Evolutionary conservation across 805 yeast genomes (phyloP), one percentile per base, ranked within the genome.

Genomic region (Candida vaughaniae): DNA sequence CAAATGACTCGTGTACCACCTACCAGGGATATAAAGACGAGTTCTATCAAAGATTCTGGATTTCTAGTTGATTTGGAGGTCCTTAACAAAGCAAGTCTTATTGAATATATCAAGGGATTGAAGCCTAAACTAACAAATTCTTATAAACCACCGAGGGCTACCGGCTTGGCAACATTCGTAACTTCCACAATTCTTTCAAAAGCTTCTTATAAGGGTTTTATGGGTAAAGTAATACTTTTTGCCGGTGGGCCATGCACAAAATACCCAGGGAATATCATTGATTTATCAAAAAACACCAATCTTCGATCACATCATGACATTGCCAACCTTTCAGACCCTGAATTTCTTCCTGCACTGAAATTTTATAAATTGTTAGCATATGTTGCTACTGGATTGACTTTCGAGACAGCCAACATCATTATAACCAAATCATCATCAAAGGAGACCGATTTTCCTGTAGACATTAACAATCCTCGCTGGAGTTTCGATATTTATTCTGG

Each of bases 161-260:
- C 69, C 0, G 75, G 75, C 0, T 38, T 61, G 9, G 68, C 73
- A 5, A 41, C 53, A 7, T 54, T 51, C 33, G 35, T 61, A 2
- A 45, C 56, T 0, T 39, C 65, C 1, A 20, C 45, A 1, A 26
- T 66, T 1, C 34, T 66, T 2, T 34, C 52, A 4, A 32, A 37
- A 6, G 22, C 45, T 11, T 34, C 62, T 3, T 52, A 43, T 38
- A 46, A 47, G 15, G 47, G 49, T 18, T 48, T 56, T 11, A 25
- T 43, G 11, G 72, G 64, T 0, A 55, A 60, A 12, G 43, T 66
- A 1, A 29, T 51, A 12, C 33, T 61, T 2, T 66, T 68, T 39
- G 40, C 58, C 4, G 48, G 62, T 18, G 75, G 74, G 0, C 73
- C 75, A 2, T 56, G 66, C 25, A 66, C 71, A 2, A 20, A 31